Percentiles rank a stretch among this genome's conserved stretches.
phyloP scores from a whole-genome alignment of 1,284 basidiomycete species.

The Irpex sp. region DNA sequence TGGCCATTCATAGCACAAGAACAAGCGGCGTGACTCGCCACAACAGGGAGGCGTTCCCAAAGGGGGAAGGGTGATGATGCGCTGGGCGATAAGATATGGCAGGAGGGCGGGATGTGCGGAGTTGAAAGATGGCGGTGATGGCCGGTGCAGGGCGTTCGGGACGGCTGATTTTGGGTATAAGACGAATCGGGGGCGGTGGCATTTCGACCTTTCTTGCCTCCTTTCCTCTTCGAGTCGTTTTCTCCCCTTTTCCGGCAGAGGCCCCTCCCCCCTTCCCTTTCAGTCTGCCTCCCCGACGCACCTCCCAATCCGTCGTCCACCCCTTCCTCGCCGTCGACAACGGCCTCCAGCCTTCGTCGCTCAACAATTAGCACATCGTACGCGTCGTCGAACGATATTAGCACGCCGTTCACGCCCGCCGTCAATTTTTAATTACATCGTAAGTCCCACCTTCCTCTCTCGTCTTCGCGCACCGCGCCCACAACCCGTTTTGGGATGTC shows the following conservation, averaged over 20 bases:
- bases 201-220: slow-evolving; percentile 12
- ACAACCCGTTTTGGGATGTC: slow-evolving; percentile 18
- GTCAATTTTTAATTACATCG: neutral
- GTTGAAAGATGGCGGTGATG: slow-evolving; percentile 5
- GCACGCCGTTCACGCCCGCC: slow-evolving; percentile 10
- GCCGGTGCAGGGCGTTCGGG: slow-evolving; percentile 8
- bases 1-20: neutral
- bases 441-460: slow-evolving; percentile 1
- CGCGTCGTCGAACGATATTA: slow-evolving; percentile 8
- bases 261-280: slow-evolving; percentile 12
- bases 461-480: slow-evolving; percentile 17
- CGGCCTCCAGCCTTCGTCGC: slow-evolving; percentile 1
- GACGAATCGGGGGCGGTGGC: slow-evolving; percentile 12
- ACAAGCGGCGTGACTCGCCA: neutral
- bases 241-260: slow-evolving; percentile 16
- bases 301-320: slow-evolving; percentile 3
- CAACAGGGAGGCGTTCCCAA: neutral
- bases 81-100: slow-evolving; percentile 10
- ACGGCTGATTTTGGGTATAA: slow-evolving; percentile 12
- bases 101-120: slow-evolving; percentile 9
- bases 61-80: neutral
- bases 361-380: slow-evolving; percentile 21
- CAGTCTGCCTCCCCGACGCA: slow-evolving; percentile 10
- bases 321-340: slow-evolving; percentile 26
- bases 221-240: slow-evolving; percentile 18